Percentiles rank a stretch among this genome's conserved stretches.
These are phyloP conservation scores for Colletotrichum limetticola DNA, from an alignment of 2,329 filamentous ascomycete genomes.

Conservation along the genomic window DNA sequence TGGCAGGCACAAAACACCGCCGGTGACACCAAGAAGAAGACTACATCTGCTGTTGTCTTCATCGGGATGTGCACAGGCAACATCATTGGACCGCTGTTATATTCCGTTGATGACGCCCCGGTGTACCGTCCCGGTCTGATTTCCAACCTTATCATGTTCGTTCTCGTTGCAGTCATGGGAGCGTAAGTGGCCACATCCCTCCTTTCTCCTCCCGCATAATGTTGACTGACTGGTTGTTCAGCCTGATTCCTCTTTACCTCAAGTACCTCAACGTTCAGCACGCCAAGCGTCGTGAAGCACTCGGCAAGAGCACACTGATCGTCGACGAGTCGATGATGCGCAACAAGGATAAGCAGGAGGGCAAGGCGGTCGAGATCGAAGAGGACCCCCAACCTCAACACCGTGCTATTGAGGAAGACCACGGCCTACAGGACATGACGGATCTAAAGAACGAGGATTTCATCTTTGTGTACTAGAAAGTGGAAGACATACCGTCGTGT, in stretches of 20 bases:
- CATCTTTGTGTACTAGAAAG: slow-evolving; percentile 59
- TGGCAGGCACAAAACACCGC: slow-evolving; percentile 73
- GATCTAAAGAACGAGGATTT: slow-evolving; percentile 71
- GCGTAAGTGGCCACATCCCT: background rate
- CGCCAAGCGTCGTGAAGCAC: slow-evolving; percentile 60
- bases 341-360: slow-evolving; percentile 20
- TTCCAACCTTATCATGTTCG: slow-evolving; percentile 70
- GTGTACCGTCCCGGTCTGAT: slow-evolving; percentile 66
- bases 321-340: slow-evolving; percentile 32
- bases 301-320: slow-evolving; percentile 60
- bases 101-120: slow-evolving; percentile 68
- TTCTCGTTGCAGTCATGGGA: slow-evolving; percentile 63
- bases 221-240: background rate
- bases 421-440: slow-evolving; percentile 59
- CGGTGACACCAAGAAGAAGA: slow-evolving; percentile 77
- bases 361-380: slow-evolving; percentile 41
- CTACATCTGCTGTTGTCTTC: slow-evolving; percentile 72
- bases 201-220: too few species aligned
- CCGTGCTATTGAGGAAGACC: slow-evolving; percentile 51
- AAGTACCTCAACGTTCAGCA: slow-evolving; percentile 65
- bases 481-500: background rate
- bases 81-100: slow-evolving; percentile 73
- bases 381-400: slow-evolving; percentile 30
- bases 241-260: slow-evolving; percentile 56
- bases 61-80: slow-evolving; percentile 75